phyloP scores from a whole-genome alignment of 139 green algal genomes.

The Tetradesmus lagerheimii region DNA sequence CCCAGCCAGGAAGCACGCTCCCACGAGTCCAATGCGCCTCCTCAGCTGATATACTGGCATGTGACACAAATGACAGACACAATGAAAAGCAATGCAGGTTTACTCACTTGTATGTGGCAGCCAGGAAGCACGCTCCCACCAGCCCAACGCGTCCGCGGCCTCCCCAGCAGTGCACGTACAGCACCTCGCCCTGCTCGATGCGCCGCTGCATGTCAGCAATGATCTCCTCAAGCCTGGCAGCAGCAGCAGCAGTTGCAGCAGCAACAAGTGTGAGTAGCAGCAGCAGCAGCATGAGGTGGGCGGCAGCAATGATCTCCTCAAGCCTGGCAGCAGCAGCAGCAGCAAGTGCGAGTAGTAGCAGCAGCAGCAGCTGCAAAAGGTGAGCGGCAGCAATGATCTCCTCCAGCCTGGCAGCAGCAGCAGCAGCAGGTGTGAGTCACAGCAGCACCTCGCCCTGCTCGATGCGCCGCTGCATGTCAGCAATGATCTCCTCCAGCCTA shows the following conservation, averaged over 20 bases:
- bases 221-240: conserved; percentile 42
- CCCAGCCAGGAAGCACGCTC: neutral
- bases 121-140: conserved; percentile 84
- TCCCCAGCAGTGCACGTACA: conserved; percentile 94
- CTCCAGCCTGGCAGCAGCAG: neutral
- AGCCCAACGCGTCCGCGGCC: conserved; percentile 83
- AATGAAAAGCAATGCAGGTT: neutral
- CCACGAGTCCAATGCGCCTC: neutral
- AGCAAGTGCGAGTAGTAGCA: too few species aligned
- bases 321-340: too few species aligned
- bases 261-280: neutral
- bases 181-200: conserved; percentile 64
- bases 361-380: too few species aligned
- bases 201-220: conserved; percentile 57
- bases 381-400: neutral
- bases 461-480: too few species aligned
- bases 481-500: too few species aligned
- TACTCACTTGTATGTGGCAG: conserved; percentile 48
- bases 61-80: too few species aligned
- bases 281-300: neutral
- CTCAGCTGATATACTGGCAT: neutral
- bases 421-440: too few species aligned
- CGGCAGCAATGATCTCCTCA: too few species aligned
- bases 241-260: conserved; percentile 20
- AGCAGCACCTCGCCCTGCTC: too few species aligned